Base-by-base conservation (phyloP, 148 eudicot species). In the Salicornia ramosissima region DNA sequence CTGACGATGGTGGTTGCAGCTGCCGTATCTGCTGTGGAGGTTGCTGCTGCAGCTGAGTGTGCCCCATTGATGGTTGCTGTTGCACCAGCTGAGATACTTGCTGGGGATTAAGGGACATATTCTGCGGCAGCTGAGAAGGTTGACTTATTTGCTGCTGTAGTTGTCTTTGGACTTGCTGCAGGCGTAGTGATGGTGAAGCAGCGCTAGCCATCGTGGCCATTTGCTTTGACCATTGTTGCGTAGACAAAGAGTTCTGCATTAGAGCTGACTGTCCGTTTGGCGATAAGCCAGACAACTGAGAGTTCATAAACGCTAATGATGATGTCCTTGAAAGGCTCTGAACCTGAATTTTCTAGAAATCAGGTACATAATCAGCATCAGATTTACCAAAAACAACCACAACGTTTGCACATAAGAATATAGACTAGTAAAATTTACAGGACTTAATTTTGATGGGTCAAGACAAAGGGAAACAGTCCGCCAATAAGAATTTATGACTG, bases 161-260 rank as follows among this genome's bases (percentile, higher is more conserved):
- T 33, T 79, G 78, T 71, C 83, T 81, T 65, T 83, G 92, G 50
- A 87, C 89, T 83, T 80, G 88, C 70, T 84, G 96, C 71, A 88
- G 79, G 74, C 92, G 96, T 26, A 71, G 59, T 64, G 97, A 88
- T 57, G 92, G 65, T 43, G 97, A 84, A 67, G 82, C 86, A 50
- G 97, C 83, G 39, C 80, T 67, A 51, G 98, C 81, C 73, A 90
- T 86, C 10, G 84, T 59, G 12, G 93, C 89, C 79, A 89, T 81
- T 80, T 90, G 97, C 81, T 90, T 90, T 72, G 83, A 64, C 92
- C 96, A 94, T 74, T 90, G 93, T 72, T 90, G 98, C 79, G 85
- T 96, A 19, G 84, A 72, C 67, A 86, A 54, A 30, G 90, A 72
- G 75, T 77, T 86, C 59, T 80, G 96, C 68, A 86, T 75, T 80